Evolutionary conservation across 306 rosid genomes (phyloP).

Genomic region (Quercus agrifolia): DNA sequence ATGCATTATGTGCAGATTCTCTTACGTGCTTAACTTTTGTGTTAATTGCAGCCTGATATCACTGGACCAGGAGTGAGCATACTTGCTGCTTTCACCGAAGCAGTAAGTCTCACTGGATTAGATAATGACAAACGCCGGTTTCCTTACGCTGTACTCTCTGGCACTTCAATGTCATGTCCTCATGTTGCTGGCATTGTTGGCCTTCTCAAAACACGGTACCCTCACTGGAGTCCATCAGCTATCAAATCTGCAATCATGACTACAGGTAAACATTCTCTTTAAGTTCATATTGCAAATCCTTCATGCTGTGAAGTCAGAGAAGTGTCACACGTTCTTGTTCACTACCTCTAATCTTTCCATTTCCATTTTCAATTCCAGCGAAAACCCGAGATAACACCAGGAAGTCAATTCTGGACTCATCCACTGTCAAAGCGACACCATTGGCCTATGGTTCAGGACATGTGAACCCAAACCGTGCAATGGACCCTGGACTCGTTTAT

Average conservation of each 20-base stretch:
- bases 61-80: conserved; percentile 55
- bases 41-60: conserved; percentile 53
- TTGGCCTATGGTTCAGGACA: conserved; percentile 58
- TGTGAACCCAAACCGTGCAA: conserved; percentile 47
- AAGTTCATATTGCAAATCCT: neutral
- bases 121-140: conserved; percentile 25
- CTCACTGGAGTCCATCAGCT: conserved; percentile 67
- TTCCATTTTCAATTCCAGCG: conserved; percentile 28
- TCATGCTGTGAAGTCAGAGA: too few relatives aligned
- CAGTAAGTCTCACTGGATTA: neutral
- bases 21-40: neutral
- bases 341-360: neutral
- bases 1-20: neutral
- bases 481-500: conserved; percentile 65
- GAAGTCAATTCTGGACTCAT: conserved; percentile 9
- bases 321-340: neutral
- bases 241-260: conserved; percentile 72
- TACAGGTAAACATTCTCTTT: conserved; percentile 32
- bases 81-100: conserved; percentile 39
- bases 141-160: conserved; percentile 26
- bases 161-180: conserved; percentile 72
- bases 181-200: conserved; percentile 57
- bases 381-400: conserved; percentile 15
- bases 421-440: conserved; percentile 33
- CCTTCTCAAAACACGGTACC: conserved; percentile 45